These are phyloP conservation scores for Calonectria hawksworthii DNA, from an alignment of 2,329 filamentous ascomycete genomes.

Conservation along the genomic window DNA sequence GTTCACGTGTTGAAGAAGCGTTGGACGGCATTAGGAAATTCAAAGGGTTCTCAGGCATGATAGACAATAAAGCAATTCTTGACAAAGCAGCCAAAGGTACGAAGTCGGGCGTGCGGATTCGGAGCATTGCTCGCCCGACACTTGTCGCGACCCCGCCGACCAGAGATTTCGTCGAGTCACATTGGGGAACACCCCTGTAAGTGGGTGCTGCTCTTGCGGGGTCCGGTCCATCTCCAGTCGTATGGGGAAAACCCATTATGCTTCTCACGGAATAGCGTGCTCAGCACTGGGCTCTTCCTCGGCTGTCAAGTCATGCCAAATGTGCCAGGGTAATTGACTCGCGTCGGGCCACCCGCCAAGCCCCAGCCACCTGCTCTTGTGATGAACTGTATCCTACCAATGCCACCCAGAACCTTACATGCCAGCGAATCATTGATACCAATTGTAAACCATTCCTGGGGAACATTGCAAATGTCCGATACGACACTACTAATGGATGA, in stretches of 20 bases:
- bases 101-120: not conserved
- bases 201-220: not conserved
- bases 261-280: not conserved
- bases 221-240: not conserved
- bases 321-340: not conserved
- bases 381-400: not conserved
- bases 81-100: too few species aligned
- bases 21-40: constrained; percentile 4
- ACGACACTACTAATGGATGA: not conserved
- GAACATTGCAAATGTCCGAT: not conserved
- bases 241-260: not conserved
- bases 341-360: not conserved
- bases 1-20: constrained; percentile 5
- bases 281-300: not conserved
- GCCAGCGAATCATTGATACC: not conserved
- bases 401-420: not conserved
- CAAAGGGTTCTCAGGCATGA: not conserved
- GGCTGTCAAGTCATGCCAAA: not conserved
- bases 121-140: not conserved
- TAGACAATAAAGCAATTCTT: not conserved
- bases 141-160: not conserved
- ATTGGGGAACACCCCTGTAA: not conserved
- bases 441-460: not conserved
- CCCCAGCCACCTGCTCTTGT: not conserved
- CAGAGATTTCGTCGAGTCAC: not conserved